phyloP scores from a whole-genome alignment of 2,329 filamentous ascomycete genomes.

The Teratosphaeria gauchensis region DNA sequence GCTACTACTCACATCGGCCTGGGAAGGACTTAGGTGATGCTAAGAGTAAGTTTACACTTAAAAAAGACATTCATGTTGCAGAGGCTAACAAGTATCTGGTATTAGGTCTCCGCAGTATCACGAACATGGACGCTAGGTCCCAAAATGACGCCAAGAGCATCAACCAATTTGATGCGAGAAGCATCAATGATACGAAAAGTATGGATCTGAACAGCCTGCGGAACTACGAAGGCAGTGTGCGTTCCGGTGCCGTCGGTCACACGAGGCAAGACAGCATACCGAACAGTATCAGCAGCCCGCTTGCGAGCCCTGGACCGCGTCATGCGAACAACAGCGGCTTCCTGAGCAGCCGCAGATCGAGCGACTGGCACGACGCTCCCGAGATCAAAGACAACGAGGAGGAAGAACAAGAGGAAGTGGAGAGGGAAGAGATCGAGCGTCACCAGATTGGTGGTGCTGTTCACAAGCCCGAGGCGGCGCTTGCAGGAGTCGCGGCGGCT shows the following conservation, averaged over 20 bases:
- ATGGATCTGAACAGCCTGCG: slow-evolving; percentile 53
- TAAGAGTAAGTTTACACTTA: slow-evolving; percentile 10
- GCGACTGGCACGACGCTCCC: slow-evolving; percentile 14
- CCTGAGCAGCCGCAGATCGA: slow-evolving; percentile 12
- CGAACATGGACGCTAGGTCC: slow-evolving; percentile 34
- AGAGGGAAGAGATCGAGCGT: not conserved
- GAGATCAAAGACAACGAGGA: slow-evolving; percentile 8
- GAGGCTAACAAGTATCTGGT: not conserved
- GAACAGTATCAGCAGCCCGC: slow-evolving; percentile 61
- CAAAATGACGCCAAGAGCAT: slow-evolving; percentile 13
- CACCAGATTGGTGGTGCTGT: not conserved
- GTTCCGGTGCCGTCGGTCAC: slow-evolving; percentile 70
- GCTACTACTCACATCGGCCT: slow-evolving; percentile 49
- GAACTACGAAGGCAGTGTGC: slow-evolving; percentile 71
- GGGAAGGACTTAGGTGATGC: slow-evolving; percentile 18
- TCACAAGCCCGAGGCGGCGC: not conserved
- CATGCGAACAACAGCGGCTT: slow-evolving; percentile 13
- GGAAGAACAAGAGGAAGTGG: not conserved
- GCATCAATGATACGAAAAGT: slow-evolving; percentile 10
- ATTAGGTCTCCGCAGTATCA: slow-evolving; percentile 17
- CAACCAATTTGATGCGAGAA: slow-evolving; percentile 11
- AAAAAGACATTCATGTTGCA: not conserved
- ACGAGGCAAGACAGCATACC: slow-evolving; percentile 71
- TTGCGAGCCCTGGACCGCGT: slow-evolving; percentile 42
- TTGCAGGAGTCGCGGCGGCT: not conserved